These are phyloP conservation scores for Castanospermum australe DNA, from an alignment of 306 rosid genomes.

Conservation along the genomic window DNA sequence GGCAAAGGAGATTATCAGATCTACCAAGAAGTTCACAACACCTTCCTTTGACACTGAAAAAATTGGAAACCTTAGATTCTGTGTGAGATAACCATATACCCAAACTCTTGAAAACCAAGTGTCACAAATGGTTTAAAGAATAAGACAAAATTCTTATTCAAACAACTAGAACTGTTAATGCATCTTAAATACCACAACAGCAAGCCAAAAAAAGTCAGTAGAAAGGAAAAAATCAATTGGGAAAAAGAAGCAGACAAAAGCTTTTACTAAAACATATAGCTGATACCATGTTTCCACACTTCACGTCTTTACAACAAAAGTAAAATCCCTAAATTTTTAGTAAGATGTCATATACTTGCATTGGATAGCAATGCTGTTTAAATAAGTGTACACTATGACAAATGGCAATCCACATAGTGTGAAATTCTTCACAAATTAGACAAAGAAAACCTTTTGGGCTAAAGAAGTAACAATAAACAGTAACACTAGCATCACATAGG, in stretches of 20 bases:
- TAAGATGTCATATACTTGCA: background rate
- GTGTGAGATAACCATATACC: background rate
- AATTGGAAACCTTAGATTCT: background rate
- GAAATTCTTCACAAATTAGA: slow-evolving; percentile 5
- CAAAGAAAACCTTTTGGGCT: background rate
- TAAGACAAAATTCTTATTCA: background rate
- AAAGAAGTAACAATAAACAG: background rate
- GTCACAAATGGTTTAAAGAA: slow-evolving; percentile 5
- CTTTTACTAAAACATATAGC: background rate
- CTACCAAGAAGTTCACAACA: background rate
- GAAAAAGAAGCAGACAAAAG: background rate
- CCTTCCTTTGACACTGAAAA: background rate
- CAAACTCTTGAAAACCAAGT: background rate
- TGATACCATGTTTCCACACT: background rate
- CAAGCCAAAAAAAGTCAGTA: slow-evolving; percentile 4
- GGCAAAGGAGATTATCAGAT: background rate
- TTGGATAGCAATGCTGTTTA: background rate
- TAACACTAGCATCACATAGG: background rate
- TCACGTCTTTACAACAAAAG: background rate
- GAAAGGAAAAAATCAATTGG: background rate
- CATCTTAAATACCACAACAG: background rate
- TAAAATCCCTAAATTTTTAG: background rate
- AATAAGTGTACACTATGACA: background rate
- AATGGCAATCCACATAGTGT: background rate
- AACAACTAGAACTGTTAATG: slow-evolving; percentile 7